Base-by-base conservation (phyloP, 192 early-diverging fungal genomes). In the Backusella mclennaniae region DNA sequence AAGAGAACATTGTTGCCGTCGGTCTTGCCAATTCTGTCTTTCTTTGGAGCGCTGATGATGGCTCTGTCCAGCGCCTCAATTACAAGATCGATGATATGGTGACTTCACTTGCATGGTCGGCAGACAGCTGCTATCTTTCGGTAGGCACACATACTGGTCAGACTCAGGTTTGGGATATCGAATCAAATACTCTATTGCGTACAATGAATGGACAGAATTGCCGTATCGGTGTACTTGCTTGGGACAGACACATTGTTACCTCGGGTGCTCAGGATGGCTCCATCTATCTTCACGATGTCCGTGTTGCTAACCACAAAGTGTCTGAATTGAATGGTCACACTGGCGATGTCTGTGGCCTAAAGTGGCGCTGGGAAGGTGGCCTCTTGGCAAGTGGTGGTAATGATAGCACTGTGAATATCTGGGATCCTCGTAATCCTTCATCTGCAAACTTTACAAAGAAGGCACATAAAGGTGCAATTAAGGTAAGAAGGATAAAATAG, bases 201-300 rank as follows among this genome's bases (percentile, higher is more conserved):
- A 91, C 93, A 7, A 96, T 99, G 96, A 69, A 80, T 0, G 96
- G 96, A 0, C 96, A 92, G 72, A 80, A 85, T 11, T 86, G 90
- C 19, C 87, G 96, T 12, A 94, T 99, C 3, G 95, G 96, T 1
- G 93, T 93, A 0, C 71, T 98, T 66, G 88, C 92, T 2, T 99
- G 97, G 96, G 88, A 95, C 72, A 87, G 89, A 29, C 89, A 94
- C 73, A 85, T 95, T 35, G 74, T 99, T 1, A 93, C 94, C 36
- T 92, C 93, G 1, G 97, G 97, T 0, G 93, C 92, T 70, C 86
- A 90, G 56, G 96, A 98, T 84, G 96, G 96, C 11, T 92, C 87
- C 44, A 96, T 99, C 76, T 97, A 92, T 91, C 86, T 97, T 81
- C 97, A 99, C 69, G 97, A 99, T 73, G 96, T 97, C 3, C 91